These are phyloP conservation scores for Melampsora americana DNA, from an alignment of 1,284 basidiomycete species.

Conservation along the genomic window DNA sequence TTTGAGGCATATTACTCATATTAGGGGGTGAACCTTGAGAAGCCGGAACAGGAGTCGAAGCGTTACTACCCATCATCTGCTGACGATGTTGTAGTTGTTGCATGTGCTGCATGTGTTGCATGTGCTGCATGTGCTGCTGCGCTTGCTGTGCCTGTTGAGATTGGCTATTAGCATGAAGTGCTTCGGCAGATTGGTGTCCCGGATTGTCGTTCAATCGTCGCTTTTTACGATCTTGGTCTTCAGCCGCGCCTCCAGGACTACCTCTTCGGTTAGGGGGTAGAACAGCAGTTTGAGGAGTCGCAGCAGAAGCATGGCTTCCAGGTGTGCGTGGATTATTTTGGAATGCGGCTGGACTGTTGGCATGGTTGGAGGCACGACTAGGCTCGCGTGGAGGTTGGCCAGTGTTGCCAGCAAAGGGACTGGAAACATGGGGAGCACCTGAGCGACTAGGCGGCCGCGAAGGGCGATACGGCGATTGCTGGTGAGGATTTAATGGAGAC, in stretches of 20 bases:
- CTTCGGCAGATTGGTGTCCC: neutral
- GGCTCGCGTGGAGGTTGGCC: constrained; percentile 36
- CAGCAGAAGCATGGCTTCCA: constrained; percentile 17
- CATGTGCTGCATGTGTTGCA: too few relatives aligned
- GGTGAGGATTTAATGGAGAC: constrained; percentile 22
- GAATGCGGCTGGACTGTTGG: constrained; percentile 25
- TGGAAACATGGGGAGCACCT: constrained; percentile 16
- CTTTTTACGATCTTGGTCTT: constrained; percentile 43
- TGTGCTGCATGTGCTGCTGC: constrained; percentile 27
- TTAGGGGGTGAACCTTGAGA: constrained; percentile 9
- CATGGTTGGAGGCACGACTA: constrained; percentile 31
- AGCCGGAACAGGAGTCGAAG: constrained; percentile 6
- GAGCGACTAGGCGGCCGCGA: constrained; percentile 41
- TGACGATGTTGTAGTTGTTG: constrained; percentile 1
- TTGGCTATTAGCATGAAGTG: neutral
- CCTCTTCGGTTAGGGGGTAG: constrained; percentile 12
- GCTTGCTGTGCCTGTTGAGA: constrained; percentile 8
- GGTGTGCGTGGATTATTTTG: constrained; percentile 35
- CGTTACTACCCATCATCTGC: neutral
- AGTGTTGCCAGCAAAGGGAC: constrained; percentile 21
- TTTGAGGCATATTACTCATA: neutral
- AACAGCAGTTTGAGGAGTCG: constrained; percentile 32
- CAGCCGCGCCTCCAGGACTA: constrained; percentile 25
- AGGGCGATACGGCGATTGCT: constrained; percentile 27
- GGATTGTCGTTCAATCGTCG: constrained; percentile 25